Conservation (phyloP, 208 protist genomes). For the Leishmania mexicana region DNA sequence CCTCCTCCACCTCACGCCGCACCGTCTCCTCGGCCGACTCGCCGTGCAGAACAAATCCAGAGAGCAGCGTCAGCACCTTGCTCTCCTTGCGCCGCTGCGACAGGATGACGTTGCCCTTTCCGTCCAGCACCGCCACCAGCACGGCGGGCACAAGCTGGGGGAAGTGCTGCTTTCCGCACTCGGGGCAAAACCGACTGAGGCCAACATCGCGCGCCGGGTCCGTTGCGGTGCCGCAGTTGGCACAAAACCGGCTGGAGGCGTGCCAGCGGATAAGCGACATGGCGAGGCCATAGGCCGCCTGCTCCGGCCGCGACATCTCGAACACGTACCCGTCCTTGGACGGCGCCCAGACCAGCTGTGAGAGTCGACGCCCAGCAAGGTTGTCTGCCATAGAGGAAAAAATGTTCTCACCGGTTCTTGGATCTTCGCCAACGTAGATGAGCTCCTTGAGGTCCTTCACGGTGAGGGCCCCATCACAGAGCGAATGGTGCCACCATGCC, state of each 20-base stretch:
- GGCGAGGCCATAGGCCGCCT: slow-evolving; percentile 39
- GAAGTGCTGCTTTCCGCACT: slow-evolving; percentile 38
- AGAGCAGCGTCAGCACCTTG: slow-evolving; percentile 41
- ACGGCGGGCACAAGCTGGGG: slow-evolving; percentile 49
- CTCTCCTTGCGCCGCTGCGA: slow-evolving; percentile 34
- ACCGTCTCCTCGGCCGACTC: slow-evolving; percentile 63
- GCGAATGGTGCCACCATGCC: slow-evolving; percentile 29
- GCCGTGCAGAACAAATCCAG: slow-evolving; percentile 51
- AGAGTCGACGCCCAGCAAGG: slow-evolving; percentile 9
- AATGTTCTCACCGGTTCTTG: slow-evolving; percentile 11
- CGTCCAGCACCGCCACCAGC: slow-evolving; percentile 59
- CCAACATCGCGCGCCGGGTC: slow-evolving; percentile 22
- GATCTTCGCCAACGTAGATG: slow-evolving; percentile 22
- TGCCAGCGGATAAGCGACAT: slow-evolving; percentile 39
- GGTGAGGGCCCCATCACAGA: slow-evolving; percentile 11
- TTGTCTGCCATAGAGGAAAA: slow-evolving; percentile 23
- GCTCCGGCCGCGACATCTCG: slow-evolving; percentile 17
- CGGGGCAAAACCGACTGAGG: slow-evolving; percentile 23
- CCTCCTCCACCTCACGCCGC: slow-evolving; percentile 60
- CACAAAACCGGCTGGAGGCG: slow-evolving; percentile 31
- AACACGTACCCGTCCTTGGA: slow-evolving; percentile 23
- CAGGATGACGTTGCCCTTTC: slow-evolving; percentile 48
- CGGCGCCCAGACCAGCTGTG: slow-evolving; percentile 8
- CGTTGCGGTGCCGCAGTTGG: slow-evolving; percentile 33
- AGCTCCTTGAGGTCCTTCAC: slow-evolving; percentile 21